A percentile compares a stretch with the other conserved stretches of the same genome.
These are phyloP conservation scores for Phytophthora constricta DNA, from an alignment of 352 stramenopile genomes.

Conservation along the genomic window DNA sequence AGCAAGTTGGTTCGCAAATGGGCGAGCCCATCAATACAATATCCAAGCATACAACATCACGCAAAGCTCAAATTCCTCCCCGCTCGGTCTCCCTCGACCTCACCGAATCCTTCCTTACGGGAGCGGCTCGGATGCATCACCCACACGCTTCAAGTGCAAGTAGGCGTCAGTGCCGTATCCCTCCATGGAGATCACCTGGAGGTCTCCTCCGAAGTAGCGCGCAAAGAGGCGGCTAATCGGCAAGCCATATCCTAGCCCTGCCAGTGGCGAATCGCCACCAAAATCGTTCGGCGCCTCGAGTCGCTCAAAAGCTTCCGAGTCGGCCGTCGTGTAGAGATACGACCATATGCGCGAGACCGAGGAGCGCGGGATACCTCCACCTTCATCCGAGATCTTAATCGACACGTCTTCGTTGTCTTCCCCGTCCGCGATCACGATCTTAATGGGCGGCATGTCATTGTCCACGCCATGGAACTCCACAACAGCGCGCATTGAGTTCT, in stretches of 20 bases:
- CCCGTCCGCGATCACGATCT: constrained; percentile 99
- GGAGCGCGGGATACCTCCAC: constrained; percentile 98
- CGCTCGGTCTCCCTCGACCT: background rate
- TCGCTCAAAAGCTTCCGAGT: constrained; percentile 93
- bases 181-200: constrained; percentile 99
- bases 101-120: constrained; percentile 42
- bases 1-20: constrained; percentile 8
- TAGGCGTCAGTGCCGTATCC: constrained; percentile 99
- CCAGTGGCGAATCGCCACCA: constrained; percentile 90
- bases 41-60: constrained; percentile 1
- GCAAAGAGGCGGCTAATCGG: constrained; percentile 97
- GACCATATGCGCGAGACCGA: constrained; percentile 99
- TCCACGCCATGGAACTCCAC: constrained; percentile 98
- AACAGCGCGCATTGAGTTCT: constrained; percentile 99
- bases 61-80: background rate
- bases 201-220: constrained; percentile 99
- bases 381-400: constrained; percentile 99
- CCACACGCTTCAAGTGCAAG: constrained; percentile 93
- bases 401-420: constrained; percentile 99
- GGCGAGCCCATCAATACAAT: background rate
- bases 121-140: constrained; percentile 88
- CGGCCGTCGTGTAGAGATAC: constrained; percentile 99
- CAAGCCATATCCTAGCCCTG: constrained; percentile 97
- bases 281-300: constrained; percentile 90
- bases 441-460: constrained; percentile 98